Evolutionary conservation across 2,329 filamentous ascomycete species (phyloP), one percentile per base, ranked within the genome.

Genomic region (Bertia moriformis): DNA sequence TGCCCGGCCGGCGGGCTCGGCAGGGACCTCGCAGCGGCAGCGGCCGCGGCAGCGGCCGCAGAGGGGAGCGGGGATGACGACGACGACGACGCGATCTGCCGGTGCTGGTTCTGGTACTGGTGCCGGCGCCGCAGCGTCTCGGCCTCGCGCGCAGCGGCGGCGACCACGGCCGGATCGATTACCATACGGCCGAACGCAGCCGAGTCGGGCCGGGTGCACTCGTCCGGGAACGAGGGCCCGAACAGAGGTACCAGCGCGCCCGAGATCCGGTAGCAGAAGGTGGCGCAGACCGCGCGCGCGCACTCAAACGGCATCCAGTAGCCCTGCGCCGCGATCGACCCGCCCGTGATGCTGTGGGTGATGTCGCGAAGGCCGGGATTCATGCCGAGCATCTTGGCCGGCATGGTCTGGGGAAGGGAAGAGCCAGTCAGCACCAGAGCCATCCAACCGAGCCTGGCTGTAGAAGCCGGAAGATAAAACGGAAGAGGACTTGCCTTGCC

Each of bases 261-360:
- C 13, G 89, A 79, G 44, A 98, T 93, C 24, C 72, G 64, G 55
- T 79, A 77, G 61, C 89, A 96, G 56, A 96, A 96, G 1, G 84
- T 95, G 3, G 84, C 73, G 50, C 88, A 93, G 39, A 98, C 66
- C 10, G 86, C 87, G 58, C 73, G 82, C 37, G 91, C 91, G 47
- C 87, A 93, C 29, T 74, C 63, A 50, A 79, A 96, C 2, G 89
- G 89, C 73, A 96, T 86, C 91, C 91, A 98, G 59, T 96, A 98
- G 22, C 91, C 88, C 76, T 98, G 91, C 39, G 88, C 89, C 43
- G 76, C 76, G 41, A 96, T 78, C 19, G 87, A 79, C 4, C 91
- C 91, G 18, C 91, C 91, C 1, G 91, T 98, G 54, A 96, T 93
- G 57, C 86, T 94, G 55, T 93, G 83, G 19, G 83, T 86, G 44